Evolutionary conservation across 1,139 yeast genomes (phyloP).

Genomic region (Pichia sp.): DNA sequence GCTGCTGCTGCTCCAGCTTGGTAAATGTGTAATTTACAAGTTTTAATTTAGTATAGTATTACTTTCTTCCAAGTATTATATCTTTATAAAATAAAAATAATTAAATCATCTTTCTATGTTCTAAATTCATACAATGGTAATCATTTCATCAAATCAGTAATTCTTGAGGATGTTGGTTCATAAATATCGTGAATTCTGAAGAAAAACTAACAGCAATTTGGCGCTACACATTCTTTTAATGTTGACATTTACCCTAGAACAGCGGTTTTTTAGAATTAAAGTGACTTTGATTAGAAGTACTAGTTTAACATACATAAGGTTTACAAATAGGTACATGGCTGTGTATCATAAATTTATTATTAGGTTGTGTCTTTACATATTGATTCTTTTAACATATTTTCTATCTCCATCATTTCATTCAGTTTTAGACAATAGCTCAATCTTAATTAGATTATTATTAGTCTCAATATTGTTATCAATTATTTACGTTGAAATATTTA

Average conservation of each 20-base stretch:
- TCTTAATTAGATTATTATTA: slow-evolving; percentile 3
- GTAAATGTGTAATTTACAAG: slow-evolving; percentile 20
- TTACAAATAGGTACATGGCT: not conserved
- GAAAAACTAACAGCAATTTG: too few relatives aligned
- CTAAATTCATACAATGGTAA: not conserved
- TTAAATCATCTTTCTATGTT: slow-evolving; percentile 13
- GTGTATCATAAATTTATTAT: not conserved
- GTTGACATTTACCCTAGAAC: too few relatives aligned
- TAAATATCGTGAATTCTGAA: too few relatives aligned
- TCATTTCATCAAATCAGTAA: not conserved
- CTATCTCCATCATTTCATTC: not conserved
- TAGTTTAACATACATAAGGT: too few relatives aligned
- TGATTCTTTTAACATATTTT: not conserved
- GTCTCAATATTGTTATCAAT: slow-evolving; percentile 11
- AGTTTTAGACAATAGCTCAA: not conserved
- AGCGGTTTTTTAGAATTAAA: too few relatives aligned
- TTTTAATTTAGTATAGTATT: slow-evolving; percentile 9
- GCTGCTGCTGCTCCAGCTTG: slow-evolving; percentile 31
- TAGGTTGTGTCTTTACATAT: not conserved
- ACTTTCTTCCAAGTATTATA: slow-evolving; percentile 6
- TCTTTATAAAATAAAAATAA: slow-evolving; percentile 12
- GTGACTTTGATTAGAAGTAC: too few relatives aligned
- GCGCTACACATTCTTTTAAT: too few relatives aligned
- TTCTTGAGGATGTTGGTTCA: too few relatives aligned
- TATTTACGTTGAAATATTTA: slow-evolving; percentile 10